These are phyloP conservation scores for Orbilia blumenaviensis DNA, from an alignment of 2,329 filamentous ascomycete genomes.

Conservation along the genomic window DNA sequence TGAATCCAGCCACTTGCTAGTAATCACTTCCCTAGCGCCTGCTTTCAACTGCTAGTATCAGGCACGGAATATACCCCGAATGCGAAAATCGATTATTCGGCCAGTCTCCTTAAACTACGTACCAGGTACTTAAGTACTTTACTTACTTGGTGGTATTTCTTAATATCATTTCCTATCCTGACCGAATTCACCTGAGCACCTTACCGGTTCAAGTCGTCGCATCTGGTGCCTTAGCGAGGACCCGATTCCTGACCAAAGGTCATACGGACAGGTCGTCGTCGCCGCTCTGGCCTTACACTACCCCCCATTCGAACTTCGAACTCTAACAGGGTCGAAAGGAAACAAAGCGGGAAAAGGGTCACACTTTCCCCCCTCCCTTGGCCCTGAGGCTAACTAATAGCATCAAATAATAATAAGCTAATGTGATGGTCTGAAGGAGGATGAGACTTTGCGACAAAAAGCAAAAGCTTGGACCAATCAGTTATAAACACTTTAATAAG, in stretches of 20 bases:
- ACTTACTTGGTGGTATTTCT: neutral
- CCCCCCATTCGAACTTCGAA: no score
- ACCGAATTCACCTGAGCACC: neutral
- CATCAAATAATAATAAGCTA: neutral
- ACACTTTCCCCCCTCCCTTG: conserved; percentile 3
- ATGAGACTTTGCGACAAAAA: conserved; percentile 12
- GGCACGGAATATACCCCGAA: neutral
- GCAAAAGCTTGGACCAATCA: conserved; percentile 18
- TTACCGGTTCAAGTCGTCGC: neutral
- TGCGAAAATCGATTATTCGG: conserved; percentile 1
- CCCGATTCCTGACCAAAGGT: neutral
- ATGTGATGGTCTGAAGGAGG: neutral
- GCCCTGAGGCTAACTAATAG: neutral
- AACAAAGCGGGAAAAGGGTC: conserved; percentile 16
- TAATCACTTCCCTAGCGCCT: neutral
- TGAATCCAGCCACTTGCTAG: neutral
- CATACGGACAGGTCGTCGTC: neutral
- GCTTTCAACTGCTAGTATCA: conserved; percentile 2
- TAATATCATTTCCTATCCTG: neutral
- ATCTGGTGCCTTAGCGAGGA: neutral
- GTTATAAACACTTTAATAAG: neutral
- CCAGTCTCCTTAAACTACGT: conserved; percentile 8
- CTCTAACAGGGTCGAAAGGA: neutral
- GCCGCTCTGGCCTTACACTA: neutral
- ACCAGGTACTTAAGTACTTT: no score